Conservation (phyloP, 257 asterid genomes). For the Nicotiana sylvestris region DNA sequence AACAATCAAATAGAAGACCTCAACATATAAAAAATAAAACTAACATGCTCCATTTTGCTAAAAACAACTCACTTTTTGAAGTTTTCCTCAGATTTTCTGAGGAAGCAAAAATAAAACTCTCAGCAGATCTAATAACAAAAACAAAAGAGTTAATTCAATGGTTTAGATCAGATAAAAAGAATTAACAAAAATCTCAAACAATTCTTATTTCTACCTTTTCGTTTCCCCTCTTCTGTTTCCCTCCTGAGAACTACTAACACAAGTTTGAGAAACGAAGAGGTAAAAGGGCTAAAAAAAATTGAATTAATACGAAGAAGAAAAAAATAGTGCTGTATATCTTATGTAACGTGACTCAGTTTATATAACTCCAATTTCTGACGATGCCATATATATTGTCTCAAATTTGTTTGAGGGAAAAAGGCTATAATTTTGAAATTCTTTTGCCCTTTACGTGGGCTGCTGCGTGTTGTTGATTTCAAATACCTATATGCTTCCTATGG, state of each 20-base stretch:
- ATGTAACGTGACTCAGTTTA: not conserved
- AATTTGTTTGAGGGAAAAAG: not conserved
- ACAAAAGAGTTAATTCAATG: constrained; percentile 16
- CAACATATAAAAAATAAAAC: not conserved
- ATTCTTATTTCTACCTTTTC: not conserved
- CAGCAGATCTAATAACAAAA: constrained; percentile 55
- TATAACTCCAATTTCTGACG: not conserved
- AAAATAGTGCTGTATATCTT: not conserved
- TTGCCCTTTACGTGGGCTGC: not conserved
- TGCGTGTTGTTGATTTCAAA: not conserved
- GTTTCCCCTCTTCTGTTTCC: constrained; percentile 5
- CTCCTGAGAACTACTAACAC: constrained; percentile 18
- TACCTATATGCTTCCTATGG: not conserved
- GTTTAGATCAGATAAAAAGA: constrained; percentile 26
- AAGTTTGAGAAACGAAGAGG: constrained; percentile 17
- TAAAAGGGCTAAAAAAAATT: constrained; percentile 7
- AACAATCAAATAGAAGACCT: constrained; percentile 5
- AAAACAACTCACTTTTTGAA: constrained; percentile 37
- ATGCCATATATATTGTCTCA: not conserved
- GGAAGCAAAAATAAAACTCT: constrained; percentile 20
- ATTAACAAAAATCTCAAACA: not conserved
- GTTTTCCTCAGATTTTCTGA: constrained; percentile 33
- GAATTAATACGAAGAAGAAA: not conserved
- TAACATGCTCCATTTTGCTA: not conserved
- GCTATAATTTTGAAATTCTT: not conserved